These are phyloP conservation scores for Iris pallida DNA, from an alignment of 116 monocot genomes.

Conservation along the genomic window DNA sequence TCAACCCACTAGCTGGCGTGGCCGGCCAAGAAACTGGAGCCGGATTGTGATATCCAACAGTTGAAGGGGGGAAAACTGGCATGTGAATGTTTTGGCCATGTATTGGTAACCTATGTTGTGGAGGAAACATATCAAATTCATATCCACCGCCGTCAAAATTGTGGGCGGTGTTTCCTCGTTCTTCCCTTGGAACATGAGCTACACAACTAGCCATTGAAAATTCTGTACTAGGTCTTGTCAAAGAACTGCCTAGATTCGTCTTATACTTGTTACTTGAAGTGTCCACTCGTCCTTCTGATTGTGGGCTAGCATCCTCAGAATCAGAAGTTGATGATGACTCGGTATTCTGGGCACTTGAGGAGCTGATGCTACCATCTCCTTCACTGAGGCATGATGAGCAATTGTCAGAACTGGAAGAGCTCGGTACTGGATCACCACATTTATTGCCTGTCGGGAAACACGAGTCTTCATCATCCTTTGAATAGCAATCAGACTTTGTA, in stretches of 20 bases:
- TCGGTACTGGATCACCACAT: slow-evolving; percentile 34
- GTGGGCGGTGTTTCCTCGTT: slow-evolving; percentile 5
- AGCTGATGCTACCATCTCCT: slow-evolving; percentile 54
- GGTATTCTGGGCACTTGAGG: slow-evolving; percentile 42
- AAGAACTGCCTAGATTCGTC: slow-evolving; percentile 14
- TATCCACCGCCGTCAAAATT: slow-evolving; percentile 19
- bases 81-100: slow-evolving; percentile 42
- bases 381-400: slow-evolving; percentile 71
- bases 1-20: slow-evolving; percentile 30
- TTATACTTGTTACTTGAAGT: slow-evolving; percentile 14
- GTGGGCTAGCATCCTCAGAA: slow-evolving; percentile 70
- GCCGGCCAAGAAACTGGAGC: slow-evolving; percentile 30
- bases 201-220: slow-evolving; percentile 7
- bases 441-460: slow-evolving; percentile 10
- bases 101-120: slow-evolving; percentile 20
- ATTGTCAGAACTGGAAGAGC: slow-evolving; percentile 60
- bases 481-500: slow-evolving; percentile 21
- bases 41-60: slow-evolving; percentile 37
- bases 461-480: slow-evolving; percentile 18
- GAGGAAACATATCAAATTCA: slow-evolving; percentile 9
- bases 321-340: slow-evolving; percentile 77
- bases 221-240: slow-evolving; percentile 1
- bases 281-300: slow-evolving; percentile 35
- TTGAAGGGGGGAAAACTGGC: slow-evolving; percentile 30
- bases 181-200: slow-evolving; percentile 14